Base-by-base conservation (phyloP, 495 filamentous ascomycete genomes). In the Rostrohypoxylon terebratum region DNA sequence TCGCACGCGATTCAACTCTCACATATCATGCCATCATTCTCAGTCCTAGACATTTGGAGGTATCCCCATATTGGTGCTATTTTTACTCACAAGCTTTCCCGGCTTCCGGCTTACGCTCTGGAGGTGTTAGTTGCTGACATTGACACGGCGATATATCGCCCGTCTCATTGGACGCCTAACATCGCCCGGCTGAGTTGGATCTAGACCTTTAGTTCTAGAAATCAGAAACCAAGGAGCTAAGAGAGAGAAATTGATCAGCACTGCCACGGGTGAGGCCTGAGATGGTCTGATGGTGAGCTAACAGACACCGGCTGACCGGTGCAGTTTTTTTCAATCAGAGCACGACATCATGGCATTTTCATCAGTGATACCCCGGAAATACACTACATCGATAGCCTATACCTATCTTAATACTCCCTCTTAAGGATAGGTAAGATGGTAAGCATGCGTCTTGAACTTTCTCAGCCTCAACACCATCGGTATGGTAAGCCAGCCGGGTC, bases 291-390 rank as follows among this genome's bases (percentile, higher is more conserved):
- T 66, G 7, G 54, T 44, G 38, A 57, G 62, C 55, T 20, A 36
- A 21, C 45, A 45, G 38, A 18, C 28, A 60, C 62, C 68, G 57
- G 62, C 61, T 71, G 68, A 71, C 68, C 47, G 45, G 62, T 48
- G 21, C 65, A 66, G 61, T 45, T 62, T 38, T 55, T 18, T 48
- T 40, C 28, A 28, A 28, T 9, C 21, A 25, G 44, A 63, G 38
- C 42, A 58, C 33, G 59, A 20, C 10, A 63, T 51, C 42, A 6
- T 21, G 36, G 2, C 20, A 34, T 13, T 4, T n/a, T 3, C 14
- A 33, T 51, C 42, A 69, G 33, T 59, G 33, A 51, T n/a, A 59
- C 21, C 4, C 20, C 3, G 51, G 11, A 5, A 5, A 25, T 3
- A 21, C 11, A n/a, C n/a, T 5, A n/a, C 8, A 31, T 8, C 9